Percentiles rank a stretch among this genome's conserved stretches.
Conservation (phyloP, 2,329 filamentous ascomycete species). For the Pezicula neosporulosa region DNA sequence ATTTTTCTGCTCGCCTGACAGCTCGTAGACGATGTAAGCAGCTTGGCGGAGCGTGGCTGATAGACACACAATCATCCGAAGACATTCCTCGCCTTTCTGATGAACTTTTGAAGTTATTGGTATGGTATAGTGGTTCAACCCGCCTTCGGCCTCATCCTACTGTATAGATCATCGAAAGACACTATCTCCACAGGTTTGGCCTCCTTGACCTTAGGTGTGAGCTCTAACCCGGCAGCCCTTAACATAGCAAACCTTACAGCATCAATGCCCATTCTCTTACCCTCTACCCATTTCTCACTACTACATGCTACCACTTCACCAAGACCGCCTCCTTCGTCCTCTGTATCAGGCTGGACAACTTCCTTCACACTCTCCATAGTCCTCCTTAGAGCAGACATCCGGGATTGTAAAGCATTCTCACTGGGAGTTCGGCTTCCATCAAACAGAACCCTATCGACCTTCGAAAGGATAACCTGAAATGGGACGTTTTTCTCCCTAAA, state of each 20-base stretch:
- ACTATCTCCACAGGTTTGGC: conserved; percentile 25
- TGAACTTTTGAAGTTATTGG: too few species aligned
- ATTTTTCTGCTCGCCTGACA: too few species aligned
- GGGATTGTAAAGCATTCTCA: conserved; percentile 26
- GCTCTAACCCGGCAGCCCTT: conserved; percentile 55
- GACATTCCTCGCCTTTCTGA: too few species aligned
- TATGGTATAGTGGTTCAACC: not conserved
- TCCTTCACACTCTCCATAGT: conserved; percentile 34
- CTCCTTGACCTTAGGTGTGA: conserved; percentile 34
- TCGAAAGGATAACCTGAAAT: conserved; percentile 64
- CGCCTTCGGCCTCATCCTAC: not conserved
- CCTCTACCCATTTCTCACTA: conserved; percentile 42
- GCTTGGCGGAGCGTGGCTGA: too few species aligned
- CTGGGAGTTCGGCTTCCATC: conserved; percentile 27
- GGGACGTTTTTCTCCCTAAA: conserved; percentile 54
- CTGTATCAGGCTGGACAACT: conserved; percentile 36
- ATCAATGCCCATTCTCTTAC: conserved; percentile 54
- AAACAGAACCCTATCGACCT: conserved; percentile 55
- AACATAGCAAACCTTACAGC: conserved; percentile 62
- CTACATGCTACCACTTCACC: conserved; percentile 61
- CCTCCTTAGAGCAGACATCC: conserved; percentile 33
- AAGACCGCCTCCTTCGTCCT: conserved; percentile 38
- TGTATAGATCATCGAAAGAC: conserved; percentile 22
- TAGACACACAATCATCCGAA: too few species aligned
- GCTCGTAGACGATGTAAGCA: too few species aligned